Evolutionary conservation across 441 rosid genomes (phyloP), one percentile per base, ranked within the genome.

Genomic region (California macrophylla): DNA sequence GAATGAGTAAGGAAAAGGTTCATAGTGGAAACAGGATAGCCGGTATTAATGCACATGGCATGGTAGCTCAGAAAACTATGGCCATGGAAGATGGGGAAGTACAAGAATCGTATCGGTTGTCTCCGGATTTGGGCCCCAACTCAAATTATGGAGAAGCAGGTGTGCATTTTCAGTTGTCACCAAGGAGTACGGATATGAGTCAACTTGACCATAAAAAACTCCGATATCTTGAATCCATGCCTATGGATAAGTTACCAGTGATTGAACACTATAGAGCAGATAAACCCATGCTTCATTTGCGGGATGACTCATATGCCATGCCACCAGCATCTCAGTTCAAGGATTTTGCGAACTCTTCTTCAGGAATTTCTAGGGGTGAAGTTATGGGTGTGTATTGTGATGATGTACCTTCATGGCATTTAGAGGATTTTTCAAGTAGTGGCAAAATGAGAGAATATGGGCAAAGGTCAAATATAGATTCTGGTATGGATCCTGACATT

Each of bases 1-100:
- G 86, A 74, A 69, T 63, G 34, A 70, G 54, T 50, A 74, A 79
- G 32, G 88, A 79, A 68, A 78, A 74, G 68, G 77, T 79, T 66
- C 79, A 61, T 64, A 36, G 67, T 64, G 78, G 76, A 40, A 81
- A 69, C 30, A 78, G 85, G 72, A 56, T 65, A 76, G n/a, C 29
- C 30, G 74, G 56, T 62, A 45, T 45, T 64, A 80, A 73, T 67
- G 80, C 70, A 20, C 81, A 63, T 71, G 72, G 72, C 40, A 69
- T 71, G 66, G 56, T 74, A 74, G 81, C 66, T 67, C 75, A 76
- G 47, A 84, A 81, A 76, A 64, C 77, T 1, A 18, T 79, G 50
- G 79, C 76, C 30, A 10, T 62, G 74, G 87, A 84, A 71, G 84
- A 80, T 66, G 80, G 69, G 7, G 69, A 66, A 40, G 15, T 36